Evolutionary conservation across 2,329 filamentous ascomycete genomes (phyloP), one percentile per base, ranked within the genome.

Genomic region (Sporothrix mexicana): DNA sequence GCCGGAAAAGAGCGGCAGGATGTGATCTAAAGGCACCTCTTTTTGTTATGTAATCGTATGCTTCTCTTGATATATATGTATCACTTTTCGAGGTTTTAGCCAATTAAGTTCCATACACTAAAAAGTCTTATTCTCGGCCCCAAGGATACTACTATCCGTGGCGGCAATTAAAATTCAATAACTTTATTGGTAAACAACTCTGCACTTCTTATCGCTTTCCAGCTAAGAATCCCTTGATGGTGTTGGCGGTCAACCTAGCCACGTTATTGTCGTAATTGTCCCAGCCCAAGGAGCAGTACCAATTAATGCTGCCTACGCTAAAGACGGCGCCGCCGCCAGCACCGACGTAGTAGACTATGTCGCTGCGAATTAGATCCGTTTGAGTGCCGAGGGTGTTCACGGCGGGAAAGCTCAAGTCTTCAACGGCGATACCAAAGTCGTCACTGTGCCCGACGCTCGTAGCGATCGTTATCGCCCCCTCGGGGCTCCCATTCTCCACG

Each of bases 401-500:
- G 43, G 77, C 75, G 0, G 77, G 77, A 64, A 77, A 79, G 69
- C 36, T 70, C 8, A 73, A 23, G 36, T 77, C 76, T 71, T 78
- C 77, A 25, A 71, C 66, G 53, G 75, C 73, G 23, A 77, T 69
- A 20, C 77, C 77, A 72, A 79, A 79, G 4, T 36, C 66, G 45
- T 77, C 76, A 7, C 72, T 55, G 67, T 77, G 76, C 30, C 76
- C 75, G 0, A 71, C 74, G 70, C 75, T 78, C 10, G 79, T 76
- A n/a, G 78, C 78, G 36, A 81, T 64, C 4, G 81, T 64, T 1
- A 79, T 73, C 1, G 77, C 77, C 69, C 78, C 77, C 1, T 72
- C 43, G 1, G 80, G 79, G 36, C 78, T 80, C 1, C 80, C 80
- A 23, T 77, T 74, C 12, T 67, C 73, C 69, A 77, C 74, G 62